These are phyloP conservation scores for Scenedesmus sp. DNA, from an alignment of 163 green algal species.

Conservation along the genomic window DNA sequence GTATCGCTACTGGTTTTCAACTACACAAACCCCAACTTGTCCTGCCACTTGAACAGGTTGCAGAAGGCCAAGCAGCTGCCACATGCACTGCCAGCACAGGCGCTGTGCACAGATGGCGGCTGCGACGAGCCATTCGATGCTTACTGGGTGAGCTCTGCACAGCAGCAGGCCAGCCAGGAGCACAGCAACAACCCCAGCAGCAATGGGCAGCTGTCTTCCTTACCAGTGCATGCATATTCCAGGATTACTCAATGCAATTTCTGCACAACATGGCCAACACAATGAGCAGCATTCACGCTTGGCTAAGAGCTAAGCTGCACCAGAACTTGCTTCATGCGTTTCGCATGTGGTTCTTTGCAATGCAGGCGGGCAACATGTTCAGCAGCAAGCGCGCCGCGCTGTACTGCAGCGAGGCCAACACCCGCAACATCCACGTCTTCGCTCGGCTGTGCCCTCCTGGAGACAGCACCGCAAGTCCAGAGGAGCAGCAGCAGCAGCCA, in stretches of 20 bases:
- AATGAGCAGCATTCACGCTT: background rate
- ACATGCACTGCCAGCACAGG: slow-evolving; percentile 14
- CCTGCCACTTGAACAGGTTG: background rate
- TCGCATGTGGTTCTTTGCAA: background rate
- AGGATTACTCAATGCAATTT: background rate
- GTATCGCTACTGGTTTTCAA: background rate
- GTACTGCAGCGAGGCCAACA: slow-evolving; percentile 31
- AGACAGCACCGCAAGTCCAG: background rate
- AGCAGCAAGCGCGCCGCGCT: background rate
- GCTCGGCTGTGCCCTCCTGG: slow-evolving; percentile 3
- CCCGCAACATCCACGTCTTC: slow-evolving; percentile 21
- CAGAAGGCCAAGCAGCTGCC: background rate
- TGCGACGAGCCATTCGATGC: slow-evolving; percentile 21
- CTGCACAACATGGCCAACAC: background rate
- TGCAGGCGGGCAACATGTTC: slow-evolving; percentile 41
- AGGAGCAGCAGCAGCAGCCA: background rate
- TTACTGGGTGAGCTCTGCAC: slow-evolving; percentile 26
- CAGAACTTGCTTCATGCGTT: background rate
- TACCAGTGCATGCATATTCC: background rate
- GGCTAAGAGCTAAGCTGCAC: background rate
- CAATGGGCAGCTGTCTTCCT: background rate
- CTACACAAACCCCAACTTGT: background rate
- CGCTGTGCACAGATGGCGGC: slow-evolving; percentile 22
- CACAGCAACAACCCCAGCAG: background rate
- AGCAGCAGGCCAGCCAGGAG: background rate